Conservation (phyloP, 371 early-diverging fungal species). For the Mortierella sp. region DNA sequence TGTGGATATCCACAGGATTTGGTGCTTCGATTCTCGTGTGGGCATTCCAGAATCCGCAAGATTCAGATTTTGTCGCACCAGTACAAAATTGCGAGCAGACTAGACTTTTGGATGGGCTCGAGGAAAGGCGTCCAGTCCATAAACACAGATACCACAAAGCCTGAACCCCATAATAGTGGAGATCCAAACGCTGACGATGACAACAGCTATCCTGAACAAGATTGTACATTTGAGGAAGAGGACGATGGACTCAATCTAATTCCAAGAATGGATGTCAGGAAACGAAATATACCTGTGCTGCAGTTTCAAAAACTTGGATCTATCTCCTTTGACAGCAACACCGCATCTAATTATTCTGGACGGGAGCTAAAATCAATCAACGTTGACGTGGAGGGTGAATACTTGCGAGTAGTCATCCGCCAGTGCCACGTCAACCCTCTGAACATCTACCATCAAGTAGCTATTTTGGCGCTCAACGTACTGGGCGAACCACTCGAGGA, state of each 20-base stretch:
- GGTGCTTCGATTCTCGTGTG: conserved; percentile 71
- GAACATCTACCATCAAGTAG: conserved; percentile 84
- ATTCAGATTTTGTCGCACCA: conserved; percentile 84
- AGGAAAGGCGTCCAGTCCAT: conserved; percentile 42
- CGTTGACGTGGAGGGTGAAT: conserved; percentile 79
- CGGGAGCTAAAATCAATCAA: conserved; percentile 85
- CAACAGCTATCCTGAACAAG: conserved; percentile 4
- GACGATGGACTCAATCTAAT: conserved; percentile 29
- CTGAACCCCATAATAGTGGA: conserved; percentile 7
- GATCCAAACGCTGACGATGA: conserved; percentile 11
- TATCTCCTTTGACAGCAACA: conserved; percentile 67
- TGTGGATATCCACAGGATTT: conserved; percentile 81
- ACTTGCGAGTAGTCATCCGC: conserved; percentile 76
- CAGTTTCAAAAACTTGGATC: conserved; percentile 58
- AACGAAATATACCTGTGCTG: conserved; percentile 29
- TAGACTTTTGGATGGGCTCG: conserved; percentile 77
- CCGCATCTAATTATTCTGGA: conserved; percentile 63
- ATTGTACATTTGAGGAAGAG: conserved; percentile 19
- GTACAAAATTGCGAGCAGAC: conserved; percentile 83
- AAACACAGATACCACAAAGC: conserved; percentile 10
- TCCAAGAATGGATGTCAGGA: conserved; percentile 19
- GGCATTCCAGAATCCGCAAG: conserved; percentile 73
- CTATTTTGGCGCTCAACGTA: conserved; percentile 70
- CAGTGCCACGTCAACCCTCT: conserved; percentile 78
- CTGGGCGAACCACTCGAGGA: conserved; percentile 61